Base-by-base conservation (phyloP, 768 basidiomycete genomes). In the Lactifluus rugatus region DNA sequence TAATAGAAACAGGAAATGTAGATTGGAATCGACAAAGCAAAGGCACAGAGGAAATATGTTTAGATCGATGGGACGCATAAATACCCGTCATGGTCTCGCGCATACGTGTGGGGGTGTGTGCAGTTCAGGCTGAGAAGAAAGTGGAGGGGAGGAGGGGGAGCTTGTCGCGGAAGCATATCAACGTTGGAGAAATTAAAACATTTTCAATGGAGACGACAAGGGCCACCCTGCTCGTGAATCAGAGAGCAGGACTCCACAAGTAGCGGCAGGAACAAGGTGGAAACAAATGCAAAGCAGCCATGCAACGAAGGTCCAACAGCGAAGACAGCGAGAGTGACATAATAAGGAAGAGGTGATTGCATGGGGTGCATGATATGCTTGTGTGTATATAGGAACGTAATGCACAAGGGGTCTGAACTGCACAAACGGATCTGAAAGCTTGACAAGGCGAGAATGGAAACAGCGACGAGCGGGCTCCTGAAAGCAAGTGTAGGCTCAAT, bases 361-460 rank as follows among this genome's bases (percentile, higher is more conserved):
- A 57, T 48, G 47, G 21, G 41, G n/a, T 48, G 55, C 36, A 52
- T 55, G 56, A 54, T 47, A 46, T 58, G 57, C 50, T 58, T 56
- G 46, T 47, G 47, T 49, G 59, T 41, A 48, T 37, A 57, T 45
- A 36, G 57, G 48, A 50, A 45, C 44, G 44, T 53, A 58, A 58
- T 59, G 53, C 58, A 59, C 58, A 59, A 36, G 53, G 26, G 47
- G 25, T 50, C 42, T 49, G 50, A 36, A 59, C 48, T 53, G 57
- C 53, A 62, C 54, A 61, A 57, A 46, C 21, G 34, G 51, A 63
- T 31, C 48, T 44, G 62, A 55, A 58, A 58, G 49, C 57, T 58
- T 52, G 62, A 54, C 55, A 64, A 25, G 61, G 54, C 56, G 61
- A 64, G 52, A 53, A 56, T 42, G 49, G 55, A 49, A 52, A 64